Evolutionary conservation across 306 rosid species (phyloP).

Genomic region (Quillaja saponaria): DNA sequence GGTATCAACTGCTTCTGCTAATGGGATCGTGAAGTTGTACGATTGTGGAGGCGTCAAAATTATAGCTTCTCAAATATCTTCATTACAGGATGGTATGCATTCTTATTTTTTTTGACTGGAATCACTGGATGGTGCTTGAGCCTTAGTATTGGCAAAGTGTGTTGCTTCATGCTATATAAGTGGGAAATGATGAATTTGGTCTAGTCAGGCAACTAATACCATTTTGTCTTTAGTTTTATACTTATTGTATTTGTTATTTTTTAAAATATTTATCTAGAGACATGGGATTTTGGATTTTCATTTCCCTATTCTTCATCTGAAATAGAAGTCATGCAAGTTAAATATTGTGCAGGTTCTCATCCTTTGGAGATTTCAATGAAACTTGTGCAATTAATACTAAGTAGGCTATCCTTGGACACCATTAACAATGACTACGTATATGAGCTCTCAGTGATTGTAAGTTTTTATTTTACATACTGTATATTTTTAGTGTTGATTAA

Average conservation of each 20-base stretch:
- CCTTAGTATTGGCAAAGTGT: too few species aligned
- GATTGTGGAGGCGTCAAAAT: slow-evolving; percentile 60
- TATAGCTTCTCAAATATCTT: slow-evolving; percentile 62
- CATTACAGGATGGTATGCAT: slow-evolving; percentile 64
- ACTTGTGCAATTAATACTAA: slow-evolving; percentile 60
- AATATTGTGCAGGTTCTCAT: slow-evolving; percentile 63
- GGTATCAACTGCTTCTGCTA: slow-evolving; percentile 65
- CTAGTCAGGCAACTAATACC: background rate
- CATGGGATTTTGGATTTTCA: background rate
- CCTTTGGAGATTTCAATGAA: slow-evolving; percentile 61
- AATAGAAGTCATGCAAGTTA: slow-evolving; percentile 26
- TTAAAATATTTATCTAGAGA: slow-evolving; percentile 4
- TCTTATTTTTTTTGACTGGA: slow-evolving; percentile 26
- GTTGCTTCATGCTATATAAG: background rate
- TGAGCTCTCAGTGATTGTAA: slow-evolving; percentile 74
- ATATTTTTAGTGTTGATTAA: slow-evolving; percentile 6
- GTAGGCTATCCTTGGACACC: slow-evolving; percentile 50
- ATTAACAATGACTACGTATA: slow-evolving; percentile 42
- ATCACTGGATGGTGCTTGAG: slow-evolving; percentile 1
- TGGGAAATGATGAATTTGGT: background rate
- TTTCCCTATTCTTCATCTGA: slow-evolving; percentile 23
- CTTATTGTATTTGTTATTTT: slow-evolving; percentile 17
- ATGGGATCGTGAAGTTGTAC: slow-evolving; percentile 53
- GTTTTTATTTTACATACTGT: slow-evolving; percentile 30
- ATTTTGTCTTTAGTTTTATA: slow-evolving; percentile 22